These are phyloP conservation scores for Handroanthus guayacan DNA, from an alignment of 257 asterid genomes.

Conservation along the genomic window DNA sequence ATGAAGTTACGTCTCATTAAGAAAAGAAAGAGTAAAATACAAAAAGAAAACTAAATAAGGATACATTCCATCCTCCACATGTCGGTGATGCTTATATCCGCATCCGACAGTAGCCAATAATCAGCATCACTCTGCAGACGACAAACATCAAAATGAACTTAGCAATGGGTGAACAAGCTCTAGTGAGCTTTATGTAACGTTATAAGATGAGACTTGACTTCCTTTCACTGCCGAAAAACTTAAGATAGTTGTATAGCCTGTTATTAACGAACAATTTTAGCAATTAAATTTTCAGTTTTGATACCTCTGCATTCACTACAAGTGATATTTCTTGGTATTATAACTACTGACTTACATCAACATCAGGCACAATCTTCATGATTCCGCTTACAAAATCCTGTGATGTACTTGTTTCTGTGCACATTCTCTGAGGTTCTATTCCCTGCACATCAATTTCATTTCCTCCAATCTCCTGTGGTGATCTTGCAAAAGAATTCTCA, in stretches of 20 bases:
- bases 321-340: neutral
- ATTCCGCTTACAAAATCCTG: slow-evolving; percentile 80
- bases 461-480: slow-evolving; percentile 54
- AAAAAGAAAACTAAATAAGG: slow-evolving; percentile 39
- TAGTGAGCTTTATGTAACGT: neutral
- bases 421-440: slow-evolving; percentile 56
- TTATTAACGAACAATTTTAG: slow-evolving; percentile 7
- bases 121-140: slow-evolving; percentile 71
- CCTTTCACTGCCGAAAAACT: neutral
- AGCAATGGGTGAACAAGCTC: neutral
- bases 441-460: slow-evolving; percentile 50
- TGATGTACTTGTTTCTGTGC: slow-evolving; percentile 67
- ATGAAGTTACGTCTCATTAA: neutral
- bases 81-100: slow-evolving; percentile 71
- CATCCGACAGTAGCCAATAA: slow-evolving; percentile 71
- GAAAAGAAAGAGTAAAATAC: slow-evolving; percentile 5
- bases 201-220: neutral
- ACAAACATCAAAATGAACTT: slow-evolving; percentile 23
- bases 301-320: slow-evolving; percentile 12
- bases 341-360: slow-evolving; percentile 71
- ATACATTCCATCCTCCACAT: slow-evolving; percentile 83
- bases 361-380: slow-evolving; percentile 86
- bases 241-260: neutral
- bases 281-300: neutral
- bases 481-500: slow-evolving; percentile 51